Evolutionary conservation across 352 stramenopile genomes (phyloP).

Genomic region (Phytophthora syringae): DNA sequence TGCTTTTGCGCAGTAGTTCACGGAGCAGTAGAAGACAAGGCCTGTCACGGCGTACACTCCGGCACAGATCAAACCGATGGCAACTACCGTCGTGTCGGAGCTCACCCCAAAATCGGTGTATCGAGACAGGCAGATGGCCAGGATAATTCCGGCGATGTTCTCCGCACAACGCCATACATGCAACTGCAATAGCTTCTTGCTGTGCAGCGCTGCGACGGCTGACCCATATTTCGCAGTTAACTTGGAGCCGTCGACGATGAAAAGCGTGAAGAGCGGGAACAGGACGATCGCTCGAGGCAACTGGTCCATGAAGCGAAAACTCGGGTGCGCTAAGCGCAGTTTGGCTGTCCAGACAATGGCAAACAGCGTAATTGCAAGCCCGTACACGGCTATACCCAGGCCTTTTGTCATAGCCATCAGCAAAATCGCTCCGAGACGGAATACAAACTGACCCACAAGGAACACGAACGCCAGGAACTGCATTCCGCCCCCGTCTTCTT

Average conservation of each 20-base stretch:
- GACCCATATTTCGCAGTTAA: constrained; percentile 43
- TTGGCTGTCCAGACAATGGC: constrained; percentile 41
- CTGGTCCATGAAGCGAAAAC: constrained; percentile 37
- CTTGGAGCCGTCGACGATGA: constrained; percentile 59
- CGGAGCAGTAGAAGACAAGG: constrained; percentile 36
- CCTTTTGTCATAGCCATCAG: constrained; percentile 72
- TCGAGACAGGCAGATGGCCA: constrained; percentile 47
- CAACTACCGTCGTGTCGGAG: constrained; percentile 42
- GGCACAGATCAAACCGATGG: constrained; percentile 45
- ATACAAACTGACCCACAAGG: constrained; percentile 64
- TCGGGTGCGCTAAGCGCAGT: constrained; percentile 52
- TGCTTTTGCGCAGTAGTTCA: constrained; percentile 1
- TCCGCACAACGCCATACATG: constrained; percentile 67
- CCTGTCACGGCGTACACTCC: constrained; percentile 41
- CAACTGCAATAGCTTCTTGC: constrained; percentile 42
- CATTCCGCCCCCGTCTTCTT: constrained; percentile 48
- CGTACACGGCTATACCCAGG: constrained; percentile 46
- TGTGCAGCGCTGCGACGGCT: constrained; percentile 41
- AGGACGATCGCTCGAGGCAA: constrained; percentile 57
- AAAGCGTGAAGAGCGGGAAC: constrained; percentile 76
- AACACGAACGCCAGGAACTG: constrained; percentile 50
- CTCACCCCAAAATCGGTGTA: constrained; percentile 72
- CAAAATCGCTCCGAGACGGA: constrained; percentile 64
- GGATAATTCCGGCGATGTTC: constrained; percentile 49
- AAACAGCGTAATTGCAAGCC: constrained; percentile 38